These are phyloP conservation scores for Volvox reticuliferus DNA, from an alignment of 139 green algal species.

Conservation along the genomic window DNA sequence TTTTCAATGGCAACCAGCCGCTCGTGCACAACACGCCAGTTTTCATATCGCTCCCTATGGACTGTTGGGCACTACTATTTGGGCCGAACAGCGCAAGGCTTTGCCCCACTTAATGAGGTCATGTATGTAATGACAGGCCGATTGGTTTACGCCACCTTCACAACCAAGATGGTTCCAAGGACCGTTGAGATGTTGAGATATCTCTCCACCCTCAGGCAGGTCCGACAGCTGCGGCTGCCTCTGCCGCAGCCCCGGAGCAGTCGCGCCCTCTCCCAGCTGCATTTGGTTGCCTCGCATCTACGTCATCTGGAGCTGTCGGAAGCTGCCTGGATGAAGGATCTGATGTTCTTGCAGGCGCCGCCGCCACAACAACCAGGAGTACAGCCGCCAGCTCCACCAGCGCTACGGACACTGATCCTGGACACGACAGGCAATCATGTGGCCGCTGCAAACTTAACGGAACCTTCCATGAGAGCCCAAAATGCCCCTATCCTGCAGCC, in stretches of 20 bases:
- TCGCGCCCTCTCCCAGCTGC: conserved; percentile 34
- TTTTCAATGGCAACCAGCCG: too few relatives aligned
- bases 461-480: too few relatives aligned
- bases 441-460: too few relatives aligned
- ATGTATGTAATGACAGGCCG: too few relatives aligned
- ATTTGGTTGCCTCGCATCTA: conserved; percentile 18
- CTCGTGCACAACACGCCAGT: too few relatives aligned
- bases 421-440: neutral
- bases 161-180: too few relatives aligned
- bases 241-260: conserved; percentile 16
- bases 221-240: conserved; percentile 4
- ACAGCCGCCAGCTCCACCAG: neutral
- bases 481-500: neutral
- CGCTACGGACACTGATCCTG: neutral
- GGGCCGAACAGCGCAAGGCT: too few relatives aligned
- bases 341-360: neutral
- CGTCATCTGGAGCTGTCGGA: conserved; percentile 38
- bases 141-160: too few relatives aligned
- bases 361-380: neutral
- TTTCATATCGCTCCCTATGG: too few relatives aligned
- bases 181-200: too few relatives aligned
- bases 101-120: too few relatives aligned
- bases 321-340: conserved; percentile 18
- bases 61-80: too few relatives aligned
- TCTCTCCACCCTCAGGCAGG: conserved; percentile 30